These are phyloP conservation scores for Panaeolus cyanescens DNA, from an alignment of 768 basidiomycete genomes.

Conservation along the genomic window DNA sequence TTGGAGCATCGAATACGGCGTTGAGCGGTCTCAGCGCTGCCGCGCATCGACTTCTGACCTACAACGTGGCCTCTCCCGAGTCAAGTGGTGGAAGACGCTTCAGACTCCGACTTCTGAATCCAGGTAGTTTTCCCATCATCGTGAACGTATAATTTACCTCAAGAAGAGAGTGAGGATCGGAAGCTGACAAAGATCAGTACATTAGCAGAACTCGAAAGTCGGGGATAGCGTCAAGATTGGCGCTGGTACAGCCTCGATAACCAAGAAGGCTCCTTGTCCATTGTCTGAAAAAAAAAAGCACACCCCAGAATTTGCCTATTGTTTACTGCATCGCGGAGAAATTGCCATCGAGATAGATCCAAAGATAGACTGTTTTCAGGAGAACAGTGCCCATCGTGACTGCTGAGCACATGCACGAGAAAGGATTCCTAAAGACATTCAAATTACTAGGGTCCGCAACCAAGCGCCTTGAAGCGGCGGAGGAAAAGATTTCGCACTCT, in stretches of 20 bases:
- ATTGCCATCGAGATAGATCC: background rate
- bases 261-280: background rate
- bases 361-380: background rate
- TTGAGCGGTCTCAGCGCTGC: background rate
- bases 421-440: background rate
- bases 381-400: background rate
- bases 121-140: background rate
- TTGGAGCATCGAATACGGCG: background rate
- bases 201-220: background rate
- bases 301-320: background rate
- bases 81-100: background rate
- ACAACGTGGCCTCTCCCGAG: slow-evolving; percentile 1
- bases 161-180: background rate
- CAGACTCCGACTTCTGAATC: background rate
- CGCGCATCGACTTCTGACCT: background rate
- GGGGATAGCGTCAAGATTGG: background rate
- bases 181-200: background rate
- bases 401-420: slow-evolving; percentile 1
- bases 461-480: slow-evolving; percentile 2
- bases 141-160: background rate
- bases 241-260: slow-evolving; percentile 1
- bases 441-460: background rate
- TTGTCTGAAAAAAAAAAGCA: background rate
- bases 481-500: slow-evolving; percentile 3
- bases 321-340: background rate